These are phyloP conservation scores for Paramecium tetraurelia DNA, from an alignment of 73 alveolate species.

Conservation along the genomic window DNA sequence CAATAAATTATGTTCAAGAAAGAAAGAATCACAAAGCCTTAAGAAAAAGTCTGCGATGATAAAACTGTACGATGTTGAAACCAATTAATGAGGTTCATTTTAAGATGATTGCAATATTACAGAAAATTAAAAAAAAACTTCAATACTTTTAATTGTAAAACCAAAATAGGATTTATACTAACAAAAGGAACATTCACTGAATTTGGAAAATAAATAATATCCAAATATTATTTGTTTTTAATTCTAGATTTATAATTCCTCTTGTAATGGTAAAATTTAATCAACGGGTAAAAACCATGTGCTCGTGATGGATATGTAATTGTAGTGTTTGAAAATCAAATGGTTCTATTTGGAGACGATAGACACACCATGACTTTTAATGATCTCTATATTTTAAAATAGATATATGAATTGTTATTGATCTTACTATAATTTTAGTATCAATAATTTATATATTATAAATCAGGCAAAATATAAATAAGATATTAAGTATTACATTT, in stretches of 20 bases:
- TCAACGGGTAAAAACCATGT: conserved; percentile 54
- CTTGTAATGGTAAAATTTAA: background rate
- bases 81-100: background rate
- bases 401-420: background rate
- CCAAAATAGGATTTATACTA: conserved; percentile 16
- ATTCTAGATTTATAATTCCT: background rate
- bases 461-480: no score
- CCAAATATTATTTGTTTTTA: background rate
- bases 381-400: conserved; percentile 63
- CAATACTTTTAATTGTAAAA: background rate
- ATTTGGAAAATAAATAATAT: conserved; percentile 2
- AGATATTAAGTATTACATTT: no score
- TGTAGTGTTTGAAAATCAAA: conserved; percentile 63
- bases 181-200: background rate
- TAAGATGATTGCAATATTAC: background rate
- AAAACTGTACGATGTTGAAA: background rate
- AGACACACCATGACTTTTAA: conserved; percentile 83
- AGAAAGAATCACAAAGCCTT: background rate
- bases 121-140: conserved; percentile 26
- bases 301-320: conserved; percentile 73
- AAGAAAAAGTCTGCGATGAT: background rate
- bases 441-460: background rate
- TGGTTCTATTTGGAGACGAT: conserved; percentile 89
- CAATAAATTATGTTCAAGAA: background rate
- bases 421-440: background rate